A percentile compares a stretch with the other conserved stretches of the same genome.
Evolutionary conservation across 441 rosid genomes (phyloP).

Genomic region (Brassica balearica): DNA sequence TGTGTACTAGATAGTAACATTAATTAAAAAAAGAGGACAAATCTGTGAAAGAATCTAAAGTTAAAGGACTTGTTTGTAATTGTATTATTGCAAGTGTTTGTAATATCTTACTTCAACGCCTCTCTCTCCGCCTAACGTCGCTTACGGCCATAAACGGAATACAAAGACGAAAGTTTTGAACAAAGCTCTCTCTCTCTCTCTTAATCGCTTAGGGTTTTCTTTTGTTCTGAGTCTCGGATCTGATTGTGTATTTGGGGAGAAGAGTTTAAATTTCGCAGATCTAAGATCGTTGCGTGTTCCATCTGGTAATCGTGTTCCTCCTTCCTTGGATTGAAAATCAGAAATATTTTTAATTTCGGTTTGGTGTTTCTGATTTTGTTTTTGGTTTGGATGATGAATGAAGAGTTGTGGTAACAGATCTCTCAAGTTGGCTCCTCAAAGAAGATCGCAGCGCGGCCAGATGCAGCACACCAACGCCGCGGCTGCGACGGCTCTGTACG

Average conservation of each 20-base stretch:
- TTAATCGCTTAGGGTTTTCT: slow-evolving; percentile 30
- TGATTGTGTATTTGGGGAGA: slow-evolving; percentile 19
- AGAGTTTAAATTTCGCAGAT: slow-evolving; percentile 21
- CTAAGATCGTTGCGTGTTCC: slow-evolving; percentile 26
- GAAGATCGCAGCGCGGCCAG: slow-evolving; percentile 99
- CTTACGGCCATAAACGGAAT: slow-evolving; percentile 35
- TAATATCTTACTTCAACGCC: slow-evolving; percentile 34
- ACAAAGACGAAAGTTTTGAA: slow-evolving; percentile 30
- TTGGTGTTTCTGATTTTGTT: neutral
- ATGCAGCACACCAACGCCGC: slow-evolving; percentile 93
- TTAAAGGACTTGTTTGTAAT: neutral
- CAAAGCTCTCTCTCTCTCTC: slow-evolving; percentile 22
- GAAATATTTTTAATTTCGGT: neutral
- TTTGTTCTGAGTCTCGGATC: slow-evolving; percentile 31
- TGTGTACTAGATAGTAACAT: neutral
- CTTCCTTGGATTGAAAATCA: neutral
- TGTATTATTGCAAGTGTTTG: neutral
- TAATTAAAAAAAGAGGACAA: neutral
- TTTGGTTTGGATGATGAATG: slow-evolving; percentile 36
- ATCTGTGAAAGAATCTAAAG: neutral
- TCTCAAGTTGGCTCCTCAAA: slow-evolving; percentile 99
- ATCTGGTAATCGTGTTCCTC: slow-evolving; percentile 37
- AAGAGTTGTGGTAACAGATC: slow-evolving; percentile 59
- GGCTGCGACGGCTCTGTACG: slow-evolving; percentile 75
- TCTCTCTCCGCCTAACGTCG: slow-evolving; percentile 39